Evolutionary conservation across 208 protist species (phyloP).

Genomic region (Balamuthia mandrillaris): DNA sequence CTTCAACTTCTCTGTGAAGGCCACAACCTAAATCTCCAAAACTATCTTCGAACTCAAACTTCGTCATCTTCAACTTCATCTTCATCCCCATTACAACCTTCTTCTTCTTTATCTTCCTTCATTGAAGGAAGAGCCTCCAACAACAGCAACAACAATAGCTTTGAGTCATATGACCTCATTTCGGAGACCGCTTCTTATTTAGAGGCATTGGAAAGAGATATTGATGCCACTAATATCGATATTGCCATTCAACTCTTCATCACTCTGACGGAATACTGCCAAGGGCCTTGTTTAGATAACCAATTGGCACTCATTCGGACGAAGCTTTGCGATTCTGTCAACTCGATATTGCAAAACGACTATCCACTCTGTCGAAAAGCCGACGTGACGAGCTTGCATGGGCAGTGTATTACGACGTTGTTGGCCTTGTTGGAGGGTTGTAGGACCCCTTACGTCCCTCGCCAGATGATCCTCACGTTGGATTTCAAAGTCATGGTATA

Average conservation of each 20-base stretch:
- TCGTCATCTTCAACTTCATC: too few species aligned
- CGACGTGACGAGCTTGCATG: not conserved
- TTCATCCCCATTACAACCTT: too few species aligned
- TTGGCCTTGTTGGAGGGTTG: not conserved
- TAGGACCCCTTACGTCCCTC: not conserved
- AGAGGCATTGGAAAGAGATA: conserved; percentile 16
- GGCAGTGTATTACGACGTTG: not conserved
- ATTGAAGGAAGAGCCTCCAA: too few species aligned
- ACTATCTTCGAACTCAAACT: not conserved
- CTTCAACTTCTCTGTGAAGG: conserved; percentile 32
- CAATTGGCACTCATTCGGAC: not conserved
- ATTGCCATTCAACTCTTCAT: conserved; percentile 13
- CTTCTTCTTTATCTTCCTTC: too few species aligned
- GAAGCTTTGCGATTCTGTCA: not conserved
- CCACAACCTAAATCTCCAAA: conserved; percentile 16
- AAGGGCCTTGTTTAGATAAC: not conserved
- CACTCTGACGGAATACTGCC: conserved; percentile 13
- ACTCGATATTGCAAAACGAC: not conserved
- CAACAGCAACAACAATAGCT: not conserved
- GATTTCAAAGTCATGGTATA: not conserved
- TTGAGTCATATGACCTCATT: not conserved
- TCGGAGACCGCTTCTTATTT: conserved; percentile 17
- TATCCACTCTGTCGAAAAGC: not conserved
- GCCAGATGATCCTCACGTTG: not conserved
- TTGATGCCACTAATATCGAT: conserved; percentile 17